Percentiles rank a stretch among this genome's conserved stretches.
phyloP scores from a whole-genome alignment of 2,329 filamentous ascomycete species.

The Neoscytalidium dimidiatum region DNA sequence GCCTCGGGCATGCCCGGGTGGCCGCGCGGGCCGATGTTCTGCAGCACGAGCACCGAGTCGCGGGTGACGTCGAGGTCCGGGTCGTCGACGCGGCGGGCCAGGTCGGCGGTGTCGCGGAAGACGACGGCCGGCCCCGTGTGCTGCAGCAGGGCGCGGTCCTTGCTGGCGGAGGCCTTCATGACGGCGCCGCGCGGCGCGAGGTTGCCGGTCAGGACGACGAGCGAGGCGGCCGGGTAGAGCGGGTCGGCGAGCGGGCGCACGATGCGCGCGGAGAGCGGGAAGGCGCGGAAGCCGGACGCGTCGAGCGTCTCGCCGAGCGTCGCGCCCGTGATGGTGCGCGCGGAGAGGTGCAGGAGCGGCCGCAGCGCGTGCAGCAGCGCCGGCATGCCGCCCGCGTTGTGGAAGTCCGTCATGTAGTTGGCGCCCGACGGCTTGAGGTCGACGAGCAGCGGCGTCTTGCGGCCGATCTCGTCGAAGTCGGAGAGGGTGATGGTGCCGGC shows the following conservation, averaged over 20 bases:
- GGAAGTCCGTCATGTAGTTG: constrained; percentile 85
- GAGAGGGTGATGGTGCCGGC: constrained; percentile 76
- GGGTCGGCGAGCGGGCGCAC: constrained; percentile 76
- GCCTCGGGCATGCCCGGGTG: constrained; percentile 95
- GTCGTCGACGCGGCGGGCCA: constrained; percentile 70
- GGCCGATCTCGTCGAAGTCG: constrained; percentile 74
- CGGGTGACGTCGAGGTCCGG: constrained; percentile 70
- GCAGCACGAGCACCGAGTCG: constrained; percentile 81
- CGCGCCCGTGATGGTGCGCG: constrained; percentile 77
- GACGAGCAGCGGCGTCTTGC: constrained; percentile 79
- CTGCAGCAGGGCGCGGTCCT: constrained; percentile 63
- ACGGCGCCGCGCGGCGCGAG: constrained; percentile 84
- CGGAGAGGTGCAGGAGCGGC: constrained; percentile 72
- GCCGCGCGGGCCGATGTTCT: constrained; percentile 87
- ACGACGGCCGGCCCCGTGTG: constrained; percentile 79
- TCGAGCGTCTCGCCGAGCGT: constrained; percentile 77
- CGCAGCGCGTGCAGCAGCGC: constrained; percentile 80
- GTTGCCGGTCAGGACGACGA: constrained; percentile 83
- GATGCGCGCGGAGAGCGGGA: constrained; percentile 73
- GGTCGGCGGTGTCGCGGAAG: constrained; percentile 77
- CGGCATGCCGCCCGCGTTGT: constrained; percentile 78
- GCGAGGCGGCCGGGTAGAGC: constrained; percentile 78
- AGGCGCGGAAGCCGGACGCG: constrained; percentile 64
- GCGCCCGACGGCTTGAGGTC: constrained; percentile 81
- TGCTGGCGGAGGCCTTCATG: constrained; percentile 92